These are phyloP conservation scores for Furcasterigmium sp. DNA, from an alignment of 2,329 filamentous ascomycete genomes.

Conservation along the genomic window DNA sequence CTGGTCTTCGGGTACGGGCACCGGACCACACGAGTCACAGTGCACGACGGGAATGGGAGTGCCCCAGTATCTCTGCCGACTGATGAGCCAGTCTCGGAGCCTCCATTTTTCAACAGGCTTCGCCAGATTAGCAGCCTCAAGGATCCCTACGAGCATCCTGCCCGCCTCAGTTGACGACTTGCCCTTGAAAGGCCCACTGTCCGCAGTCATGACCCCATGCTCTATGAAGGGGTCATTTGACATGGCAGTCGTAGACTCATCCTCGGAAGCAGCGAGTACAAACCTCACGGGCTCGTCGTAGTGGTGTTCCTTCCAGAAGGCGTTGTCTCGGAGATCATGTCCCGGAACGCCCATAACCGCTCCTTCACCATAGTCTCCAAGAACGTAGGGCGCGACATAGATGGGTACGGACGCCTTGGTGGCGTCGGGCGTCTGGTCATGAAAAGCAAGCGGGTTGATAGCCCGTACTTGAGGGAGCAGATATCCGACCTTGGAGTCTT, in stretches of 20 bases:
- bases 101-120: constrained; percentile 68
- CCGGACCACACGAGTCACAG: constrained; percentile 69
- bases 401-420: constrained; percentile 60
- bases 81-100: constrained; percentile 84
- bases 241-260: constrained; percentile 38
- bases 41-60: constrained; percentile 86
- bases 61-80: constrained; percentile 90
- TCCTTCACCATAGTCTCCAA: constrained; percentile 80
- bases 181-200: constrained; percentile 61
- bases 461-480: constrained; percentile 56
- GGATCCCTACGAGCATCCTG: constrained; percentile 51
- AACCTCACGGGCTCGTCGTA: constrained; percentile 53
- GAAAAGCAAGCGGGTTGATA: constrained; percentile 59
- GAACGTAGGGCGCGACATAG: constrained; percentile 79
- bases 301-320: constrained; percentile 73
- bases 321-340: constrained; percentile 72
- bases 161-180: constrained; percentile 59
- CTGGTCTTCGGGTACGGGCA: constrained; percentile 71
- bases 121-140: constrained; percentile 52
- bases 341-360: constrained; percentile 91
- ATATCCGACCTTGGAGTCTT: constrained; percentile 63
- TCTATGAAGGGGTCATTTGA: constrained; percentile 53
- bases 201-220: constrained; percentile 62
- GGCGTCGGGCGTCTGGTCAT: constrained; percentile 42
- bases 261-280: constrained; percentile 52